A percentile compares a stretch with the other conserved stretches of the same genome.
These are phyloP conservation scores for Aquilaria yunnanensis DNA, from an alignment of 345 rosid genomes.

Conservation along the genomic window DNA sequence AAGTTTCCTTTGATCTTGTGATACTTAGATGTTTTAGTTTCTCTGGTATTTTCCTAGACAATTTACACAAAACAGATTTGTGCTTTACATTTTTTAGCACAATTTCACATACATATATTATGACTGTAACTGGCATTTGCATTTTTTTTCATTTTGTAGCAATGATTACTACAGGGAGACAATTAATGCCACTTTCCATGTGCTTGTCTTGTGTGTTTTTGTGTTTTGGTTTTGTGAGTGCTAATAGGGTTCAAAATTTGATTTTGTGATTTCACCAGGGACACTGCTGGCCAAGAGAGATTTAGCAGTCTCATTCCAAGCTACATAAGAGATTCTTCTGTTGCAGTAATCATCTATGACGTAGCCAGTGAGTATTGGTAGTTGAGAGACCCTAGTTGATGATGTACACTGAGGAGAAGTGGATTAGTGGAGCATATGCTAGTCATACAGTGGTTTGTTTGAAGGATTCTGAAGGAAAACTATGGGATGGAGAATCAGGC, in stretches of 20 bases:
- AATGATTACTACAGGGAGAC: not conserved
- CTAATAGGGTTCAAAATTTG: not conserved
- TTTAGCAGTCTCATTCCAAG: too few species aligned
- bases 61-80: too few species aligned
- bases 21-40: not conserved
- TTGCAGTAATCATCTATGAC: too few species aligned
- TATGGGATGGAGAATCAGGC: slow-evolving; percentile 98
- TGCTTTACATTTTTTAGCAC: too few species aligned
- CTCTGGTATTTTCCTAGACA: not conserved
- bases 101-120: too few species aligned
- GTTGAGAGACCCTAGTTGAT: slow-evolving; percentile 16
- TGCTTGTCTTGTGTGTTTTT: too few species aligned
- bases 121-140: not conserved
- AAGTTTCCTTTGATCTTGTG: not conserved
- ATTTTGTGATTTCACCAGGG: slow-evolving; percentile 8
- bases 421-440: slow-evolving; percentile 99
- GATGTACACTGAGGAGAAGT: slow-evolving; percentile 94
- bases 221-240: too few species aligned
- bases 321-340: too few species aligned
- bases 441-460: slow-evolving; percentile 90
- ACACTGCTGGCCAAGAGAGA: too few species aligned
- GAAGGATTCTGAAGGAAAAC: slow-evolving; percentile 84
- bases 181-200: too few species aligned
- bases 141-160: not conserved
- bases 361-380: slow-evolving; percentile 31